Conservation (phyloP, 805 yeast species). For the Starmerella potacharoeniae region DNA sequence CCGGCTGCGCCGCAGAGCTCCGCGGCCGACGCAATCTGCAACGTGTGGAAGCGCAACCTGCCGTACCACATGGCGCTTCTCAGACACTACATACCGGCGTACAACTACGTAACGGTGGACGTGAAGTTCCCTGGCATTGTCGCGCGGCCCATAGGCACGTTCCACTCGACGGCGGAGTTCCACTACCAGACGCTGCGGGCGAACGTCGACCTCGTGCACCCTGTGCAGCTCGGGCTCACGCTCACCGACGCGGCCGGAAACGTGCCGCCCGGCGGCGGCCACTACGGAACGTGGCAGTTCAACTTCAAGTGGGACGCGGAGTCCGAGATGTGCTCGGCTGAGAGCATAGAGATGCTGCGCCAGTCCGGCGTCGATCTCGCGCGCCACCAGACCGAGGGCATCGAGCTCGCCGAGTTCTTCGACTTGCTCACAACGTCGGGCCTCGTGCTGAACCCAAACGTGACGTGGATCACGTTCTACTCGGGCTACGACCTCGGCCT, state of each 20-base stretch:
- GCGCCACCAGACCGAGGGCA: conserved; percentile 63
- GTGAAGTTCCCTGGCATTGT: conserved; percentile 95
- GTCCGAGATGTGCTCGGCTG: conserved; percentile 73
- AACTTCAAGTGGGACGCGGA: conserved; percentile 73
- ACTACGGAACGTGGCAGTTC: conserved; percentile 88
- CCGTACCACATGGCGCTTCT: conserved; percentile 32
- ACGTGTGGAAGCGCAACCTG: conserved; percentile 35
- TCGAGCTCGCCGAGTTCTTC: conserved; percentile 68
- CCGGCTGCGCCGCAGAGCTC: not conserved
- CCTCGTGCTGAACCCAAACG: conserved; percentile 53
- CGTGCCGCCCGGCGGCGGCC: conserved; percentile 44
- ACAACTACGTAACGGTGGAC: conserved; percentile 42
- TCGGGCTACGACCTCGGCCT: conserved; percentile 93
- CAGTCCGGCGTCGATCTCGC: conserved; percentile 77
- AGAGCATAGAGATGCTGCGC: conserved; percentile 64
- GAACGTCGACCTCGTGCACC: conserved; percentile 74
- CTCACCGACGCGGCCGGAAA: conserved; percentile 58
- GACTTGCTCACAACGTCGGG: conserved; percentile 81
- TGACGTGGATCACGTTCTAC: conserved; percentile 87
- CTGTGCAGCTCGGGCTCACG: conserved; percentile 78
- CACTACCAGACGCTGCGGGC: conserved; percentile 92
- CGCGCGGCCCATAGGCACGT: conserved; percentile 90
- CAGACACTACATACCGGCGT: conserved; percentile 30
- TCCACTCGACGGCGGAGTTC: conserved; percentile 78
- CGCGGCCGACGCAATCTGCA: conserved; percentile 20